Conservation (phyloP, 345 rosid species). For the Aquilaria yunnanensis region DNA sequence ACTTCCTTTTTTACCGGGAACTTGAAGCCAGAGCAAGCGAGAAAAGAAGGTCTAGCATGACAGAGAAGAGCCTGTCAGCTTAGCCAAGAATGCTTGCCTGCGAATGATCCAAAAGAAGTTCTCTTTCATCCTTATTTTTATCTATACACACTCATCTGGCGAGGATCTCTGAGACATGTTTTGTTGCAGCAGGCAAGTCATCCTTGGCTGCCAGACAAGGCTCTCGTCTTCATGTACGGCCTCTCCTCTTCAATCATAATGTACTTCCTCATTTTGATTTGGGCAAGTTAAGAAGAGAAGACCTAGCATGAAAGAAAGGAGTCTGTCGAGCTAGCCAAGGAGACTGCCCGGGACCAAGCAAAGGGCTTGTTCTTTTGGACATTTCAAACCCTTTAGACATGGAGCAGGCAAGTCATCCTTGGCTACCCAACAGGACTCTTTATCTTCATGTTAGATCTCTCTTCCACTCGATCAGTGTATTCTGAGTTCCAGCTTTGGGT, state of each 20-base stretch:
- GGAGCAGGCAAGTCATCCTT: constrained; percentile 55
- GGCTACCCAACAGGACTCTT: constrained; percentile 36
- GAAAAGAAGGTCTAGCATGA: constrained; percentile 39
- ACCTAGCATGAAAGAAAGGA: constrained; percentile 17
- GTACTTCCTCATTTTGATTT: background rate
- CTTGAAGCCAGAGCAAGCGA: background rate
- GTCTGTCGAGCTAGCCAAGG: constrained; percentile 17
- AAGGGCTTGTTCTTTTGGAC: background rate
- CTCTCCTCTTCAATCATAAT: constrained; percentile 4
- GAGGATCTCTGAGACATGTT: too few relatives aligned
- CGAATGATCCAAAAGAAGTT: background rate
- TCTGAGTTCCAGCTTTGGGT: too few relatives aligned
- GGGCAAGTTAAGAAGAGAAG: constrained; percentile 6
- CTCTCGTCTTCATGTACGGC: constrained; percentile 14
- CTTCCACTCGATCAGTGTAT: constrained; percentile 11
- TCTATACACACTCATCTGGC: too few relatives aligned
- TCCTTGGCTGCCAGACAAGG: constrained; percentile 15
- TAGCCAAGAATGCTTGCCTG: constrained; percentile 41
- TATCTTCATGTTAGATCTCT: constrained; percentile 36
- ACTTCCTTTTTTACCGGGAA: too few relatives aligned
- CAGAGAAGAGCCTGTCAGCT: constrained; percentile 24
- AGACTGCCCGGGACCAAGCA: constrained; percentile 15
- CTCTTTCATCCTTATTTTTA: too few relatives aligned
- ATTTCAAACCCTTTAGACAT: constrained; percentile 4
- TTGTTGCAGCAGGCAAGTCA: constrained; percentile 14